Base-by-base conservation (phyloP, 495 filamentous ascomycete genomes). In the Darksidea phi region DNA sequence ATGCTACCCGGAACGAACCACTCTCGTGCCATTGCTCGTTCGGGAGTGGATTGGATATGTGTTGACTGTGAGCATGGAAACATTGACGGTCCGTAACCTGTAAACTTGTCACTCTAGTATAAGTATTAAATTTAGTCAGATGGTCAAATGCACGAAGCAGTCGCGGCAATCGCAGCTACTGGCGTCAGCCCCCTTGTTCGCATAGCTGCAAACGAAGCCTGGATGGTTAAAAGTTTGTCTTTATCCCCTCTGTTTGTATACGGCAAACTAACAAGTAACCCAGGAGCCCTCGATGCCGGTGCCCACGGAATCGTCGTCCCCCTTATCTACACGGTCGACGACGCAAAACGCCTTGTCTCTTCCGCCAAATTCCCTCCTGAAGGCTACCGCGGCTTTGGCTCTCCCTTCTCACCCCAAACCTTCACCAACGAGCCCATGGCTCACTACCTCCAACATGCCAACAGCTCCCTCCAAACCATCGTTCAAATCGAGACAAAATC, bases 401-500 rank as follows among this genome's bases (percentile, higher is more conserved):
- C 66, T 7, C 74, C 72, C 0, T 74, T 75, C 57, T 76, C 83
- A 0, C 82, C 86, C 75, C 83, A 84, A 57, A 80, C 76, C 46
- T 90, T 90, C 67, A 67, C 66, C 32, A 68, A 61, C 24, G 61
- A 60, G 34, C 78, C 79, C 3, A 65, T 78, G 57, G 78, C 78
- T 1, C 83, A 88, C 41, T 95, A 95, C 63, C 78, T 90, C 23
- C 80, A 86, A 62, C 81, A 90, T 57, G 87, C 89, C 24, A 92
- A 93, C 72, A 80, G 82, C 10, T 78, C 79, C 37, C 74, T 92
- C 12, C 70, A 90, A 32, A 88, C 86, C 20, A 85, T 90, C 67
- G 82, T 91, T 26, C 90, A 94, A 76, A 91, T 94, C 55, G 90
- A 95, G 73, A 94, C 90, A 0, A 77, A 77, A 61, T 86, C 86